Evolutionary conservation across 192 early-diverging fungal genomes (phyloP), one percentile per base, ranked within the genome.

Genomic region (Umbelopsis isabellina): DNA sequence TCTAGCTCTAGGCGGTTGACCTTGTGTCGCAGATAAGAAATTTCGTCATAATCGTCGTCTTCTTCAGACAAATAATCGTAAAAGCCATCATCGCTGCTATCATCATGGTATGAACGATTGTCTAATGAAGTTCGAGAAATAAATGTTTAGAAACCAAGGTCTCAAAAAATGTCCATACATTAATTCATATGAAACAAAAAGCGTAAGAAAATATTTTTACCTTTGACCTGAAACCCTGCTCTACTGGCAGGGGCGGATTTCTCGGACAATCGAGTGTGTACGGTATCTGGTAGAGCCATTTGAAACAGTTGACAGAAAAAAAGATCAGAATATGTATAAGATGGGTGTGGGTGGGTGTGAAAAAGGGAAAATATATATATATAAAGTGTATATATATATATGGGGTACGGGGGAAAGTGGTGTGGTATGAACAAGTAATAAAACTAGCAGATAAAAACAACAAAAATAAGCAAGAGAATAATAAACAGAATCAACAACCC

Each of bases 1-100:
- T 77, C 71, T 37, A 77, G 50, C 46, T 77, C 75, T 35, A 77
- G 35, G 37, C 51, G 67, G 22, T 58, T 71, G 25, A 61, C 27
- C 33, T 35, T 61, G 30, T 61, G 55, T 30, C 55, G 55, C 12
- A 61, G 6, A 61, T 61, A 61, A 3, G 55, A 25, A 12, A 61
- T 61, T 61, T 61, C 55, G 33, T 61, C 55, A 16, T 61, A 61
- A 16, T 61, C 55, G 15, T 61, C 55, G 16, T 61, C 55, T 37
- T 61, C 55, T 37, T 61, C 55, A 12, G 55, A 61, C n/a, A 61
- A 61, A 35, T 33, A 61, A 35, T 61, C 55, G 55, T 61, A 61
- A 35, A 61, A 61, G 15, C 55, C 55, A 25, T 61, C 55, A 18
- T 61, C 55, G 16, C 55, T 61, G 25, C 55, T 61, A 30, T 61